Percentiles rank a stretch among this genome's conserved stretches.
Evolutionary conservation across 768 basidiomycete genomes (phyloP).

Genomic region (Suillus sp.): DNA sequence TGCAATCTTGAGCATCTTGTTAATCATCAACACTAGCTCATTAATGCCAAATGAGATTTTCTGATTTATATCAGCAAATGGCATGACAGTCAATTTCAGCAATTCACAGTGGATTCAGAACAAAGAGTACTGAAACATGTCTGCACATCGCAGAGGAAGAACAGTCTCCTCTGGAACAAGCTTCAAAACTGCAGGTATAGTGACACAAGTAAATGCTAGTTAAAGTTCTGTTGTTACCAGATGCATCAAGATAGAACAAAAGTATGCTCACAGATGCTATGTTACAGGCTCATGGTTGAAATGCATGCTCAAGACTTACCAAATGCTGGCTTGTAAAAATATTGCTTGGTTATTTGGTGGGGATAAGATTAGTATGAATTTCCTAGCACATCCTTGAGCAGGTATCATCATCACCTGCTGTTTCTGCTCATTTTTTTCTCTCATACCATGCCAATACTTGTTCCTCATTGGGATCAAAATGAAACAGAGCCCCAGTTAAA

Average conservation of each 20-base stretch:
- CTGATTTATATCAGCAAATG: constrained; percentile 32
- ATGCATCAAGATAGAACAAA: background rate
- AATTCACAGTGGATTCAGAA: background rate
- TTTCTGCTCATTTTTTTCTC: background rate
- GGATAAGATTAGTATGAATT: background rate
- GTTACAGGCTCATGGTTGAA: background rate
- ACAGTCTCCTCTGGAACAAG: constrained; percentile 44
- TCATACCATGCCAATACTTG: background rate
- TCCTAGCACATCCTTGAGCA: background rate
- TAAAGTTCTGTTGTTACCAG: background rate
- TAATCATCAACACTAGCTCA: constrained; percentile 56
- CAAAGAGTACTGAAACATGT: constrained; percentile 62
- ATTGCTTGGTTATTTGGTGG: background rate
- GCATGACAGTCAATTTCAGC: background rate
- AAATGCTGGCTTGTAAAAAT: background rate
- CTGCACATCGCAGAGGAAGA: constrained; percentile 88
- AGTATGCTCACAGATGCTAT: background rate
- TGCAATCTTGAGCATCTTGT: constrained; percentile 77
- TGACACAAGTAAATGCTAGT: background rate
- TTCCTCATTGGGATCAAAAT: background rate
- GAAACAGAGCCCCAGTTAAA: background rate
- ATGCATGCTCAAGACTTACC: background rate
- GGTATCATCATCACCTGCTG: background rate
- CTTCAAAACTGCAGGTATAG: constrained; percentile 34
- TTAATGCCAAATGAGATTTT: constrained; percentile 68